Conservation (phyloP, 805 yeast species). For the Vanderwaltozyma yarrowii region DNA sequence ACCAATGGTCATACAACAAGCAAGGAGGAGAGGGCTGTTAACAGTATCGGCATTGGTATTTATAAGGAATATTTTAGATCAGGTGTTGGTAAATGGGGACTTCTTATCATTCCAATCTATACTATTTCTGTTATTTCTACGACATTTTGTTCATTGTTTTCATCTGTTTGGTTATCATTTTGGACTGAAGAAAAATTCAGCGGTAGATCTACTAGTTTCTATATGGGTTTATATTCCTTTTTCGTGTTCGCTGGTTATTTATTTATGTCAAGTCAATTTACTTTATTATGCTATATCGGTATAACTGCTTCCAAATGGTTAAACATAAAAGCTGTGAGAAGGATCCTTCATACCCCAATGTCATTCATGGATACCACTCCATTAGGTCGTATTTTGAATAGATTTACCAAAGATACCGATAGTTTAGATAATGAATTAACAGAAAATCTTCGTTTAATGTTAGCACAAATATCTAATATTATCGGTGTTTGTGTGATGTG, state of each 20-base stretch:
- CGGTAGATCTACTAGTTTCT: conserved; percentile 40
- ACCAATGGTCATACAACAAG: conserved; percentile 32
- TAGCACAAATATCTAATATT: conserved; percentile 44
- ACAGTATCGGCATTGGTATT: conserved; percentile 39
- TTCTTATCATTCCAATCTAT: conserved; percentile 15
- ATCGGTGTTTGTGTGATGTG: conserved; percentile 59
- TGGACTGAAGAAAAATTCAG: conserved; percentile 59
- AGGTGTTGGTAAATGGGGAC: conserved; percentile 42
- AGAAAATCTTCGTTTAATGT: conserved; percentile 54
- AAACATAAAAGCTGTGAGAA: conserved; percentile 50
- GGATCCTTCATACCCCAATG: conserved; percentile 71
- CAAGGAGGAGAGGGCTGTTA: conserved; percentile 51
- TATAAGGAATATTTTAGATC: conserved; percentile 41
- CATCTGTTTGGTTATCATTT: conserved; percentile 63
- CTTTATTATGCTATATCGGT: conserved; percentile 32
- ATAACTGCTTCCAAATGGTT: conserved; percentile 45
- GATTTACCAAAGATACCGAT: conserved; percentile 85
- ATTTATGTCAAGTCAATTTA: conserved; percentile 31
- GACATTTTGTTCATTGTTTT: conserved; percentile 24
- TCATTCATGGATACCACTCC: conserved; percentile 79
- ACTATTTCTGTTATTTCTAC: conserved; percentile 17
- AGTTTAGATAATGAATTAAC: conserved; percentile 70
- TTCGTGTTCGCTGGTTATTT: conserved; percentile 39
- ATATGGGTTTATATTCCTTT: conserved; percentile 69
- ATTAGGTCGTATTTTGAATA: conserved; percentile 71